These are phyloP conservation scores for Picea glauca DNA, from an alignment of 75 land plant species.

Conservation along the genomic window DNA sequence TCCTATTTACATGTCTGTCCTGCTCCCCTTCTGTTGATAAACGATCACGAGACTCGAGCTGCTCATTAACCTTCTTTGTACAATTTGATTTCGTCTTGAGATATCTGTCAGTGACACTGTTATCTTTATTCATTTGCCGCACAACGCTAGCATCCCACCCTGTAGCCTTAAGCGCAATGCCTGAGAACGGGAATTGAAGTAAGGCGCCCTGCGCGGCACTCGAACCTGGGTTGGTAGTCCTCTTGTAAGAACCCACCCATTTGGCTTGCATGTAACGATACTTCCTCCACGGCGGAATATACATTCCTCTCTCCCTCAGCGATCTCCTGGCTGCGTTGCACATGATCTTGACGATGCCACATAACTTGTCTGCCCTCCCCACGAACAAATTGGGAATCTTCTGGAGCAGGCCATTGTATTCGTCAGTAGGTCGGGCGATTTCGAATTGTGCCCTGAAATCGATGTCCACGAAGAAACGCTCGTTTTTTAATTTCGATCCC, in stretches of 20 bases:
- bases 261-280: slow-evolving; percentile 62
- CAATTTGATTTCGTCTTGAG: not conserved
- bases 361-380: slow-evolving; percentile 47
- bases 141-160: not conserved
- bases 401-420: slow-evolving; percentile 28
- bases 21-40: not conserved
- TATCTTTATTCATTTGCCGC: not conserved
- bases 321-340: slow-evolving; percentile 53
- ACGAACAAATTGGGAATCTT: slow-evolving; percentile 45
- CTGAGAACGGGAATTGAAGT: slow-evolving; percentile 27
- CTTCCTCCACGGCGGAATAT: slow-evolving; percentile 83
- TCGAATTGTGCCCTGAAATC: slow-evolving; percentile 68
- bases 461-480: slow-evolving; percentile 49
- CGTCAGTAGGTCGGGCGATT: slow-evolving; percentile 61
- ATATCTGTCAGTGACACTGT: not conserved
- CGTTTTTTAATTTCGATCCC: not conserved
- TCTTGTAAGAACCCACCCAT: slow-evolving; percentile 71
- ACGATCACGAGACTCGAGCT: not conserved
- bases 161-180: not conserved
- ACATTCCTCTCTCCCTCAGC: slow-evolving; percentile 45
- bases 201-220: slow-evolving; percentile 65
- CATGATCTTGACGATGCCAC: slow-evolving; percentile 42
- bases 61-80: not conserved
- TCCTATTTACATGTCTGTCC: not conserved
- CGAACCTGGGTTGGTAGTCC: slow-evolving; percentile 44